Conservation (phyloP, 1,139 yeast genomes). For the Kodamaea sp. region DNA sequence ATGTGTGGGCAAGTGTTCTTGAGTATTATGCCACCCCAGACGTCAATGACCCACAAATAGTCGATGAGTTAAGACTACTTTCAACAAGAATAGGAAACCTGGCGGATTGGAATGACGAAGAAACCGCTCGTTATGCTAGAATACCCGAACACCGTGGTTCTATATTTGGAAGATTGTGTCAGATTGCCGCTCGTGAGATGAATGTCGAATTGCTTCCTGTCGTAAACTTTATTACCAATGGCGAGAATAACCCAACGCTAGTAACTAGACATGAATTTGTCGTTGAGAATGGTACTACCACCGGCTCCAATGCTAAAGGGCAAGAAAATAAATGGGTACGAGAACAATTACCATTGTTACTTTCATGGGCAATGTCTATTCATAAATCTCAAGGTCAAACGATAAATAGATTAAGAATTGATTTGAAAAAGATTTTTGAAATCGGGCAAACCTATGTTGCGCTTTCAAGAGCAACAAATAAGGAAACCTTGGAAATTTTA, state of each 20-base stretch:
- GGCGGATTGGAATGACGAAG: slow-evolving; percentile 38
- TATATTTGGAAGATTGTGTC: slow-evolving; percentile 26
- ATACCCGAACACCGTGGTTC: slow-evolving; percentile 28
- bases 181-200: slow-evolving; percentile 30
- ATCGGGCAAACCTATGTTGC: slow-evolving; percentile 97
- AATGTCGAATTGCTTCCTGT: slow-evolving; percentile 45
- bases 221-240: slow-evolving; percentile 48
- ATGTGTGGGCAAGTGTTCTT: slow-evolving; percentile 25
- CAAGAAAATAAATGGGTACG: slow-evolving; percentile 35
- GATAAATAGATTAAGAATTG: slow-evolving; percentile 70
- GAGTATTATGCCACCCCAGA: slow-evolving; percentile 26
- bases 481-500: slow-evolving; percentile 66
- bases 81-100: slow-evolving; percentile 24
- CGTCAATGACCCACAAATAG: slow-evolving; percentile 18
- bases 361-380: slow-evolving; percentile 88
- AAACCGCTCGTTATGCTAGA: slow-evolving; percentile 30
- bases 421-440: slow-evolving; percentile 67
- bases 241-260: slow-evolving; percentile 30
- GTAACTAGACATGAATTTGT: slow-evolving; percentile 75
- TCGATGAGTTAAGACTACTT: slow-evolving; percentile 28
- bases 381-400: slow-evolving; percentile 95
- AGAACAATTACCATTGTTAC: slow-evolving; percentile 72
- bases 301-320: slow-evolving; percentile 4
- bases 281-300: slow-evolving; percentile 27
- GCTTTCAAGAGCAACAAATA: slow-evolving; percentile 78